phyloP scores from a whole-genome alignment of 139 green algal genomes.

The Yamagishiella unicocca region DNA sequence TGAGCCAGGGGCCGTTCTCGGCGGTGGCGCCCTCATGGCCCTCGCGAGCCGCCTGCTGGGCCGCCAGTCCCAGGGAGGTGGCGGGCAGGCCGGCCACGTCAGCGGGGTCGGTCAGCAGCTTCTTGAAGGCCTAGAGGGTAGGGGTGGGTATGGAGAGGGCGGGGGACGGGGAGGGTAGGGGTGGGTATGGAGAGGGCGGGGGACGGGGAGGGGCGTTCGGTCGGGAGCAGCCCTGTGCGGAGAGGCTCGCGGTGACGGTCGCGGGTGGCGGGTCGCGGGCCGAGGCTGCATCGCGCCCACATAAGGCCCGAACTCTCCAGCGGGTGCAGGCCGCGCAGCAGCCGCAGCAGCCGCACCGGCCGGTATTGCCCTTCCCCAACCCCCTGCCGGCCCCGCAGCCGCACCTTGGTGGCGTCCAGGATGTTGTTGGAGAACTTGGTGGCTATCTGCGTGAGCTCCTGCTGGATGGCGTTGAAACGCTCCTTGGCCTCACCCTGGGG shows the following conservation, averaged over 20 bases:
- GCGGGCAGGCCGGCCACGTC: constrained; percentile 88
- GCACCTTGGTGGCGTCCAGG: constrained; percentile 87
- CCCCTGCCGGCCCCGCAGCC: not conserved
- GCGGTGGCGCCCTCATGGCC: constrained; percentile 85
- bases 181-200: no score
- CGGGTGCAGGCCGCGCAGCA: no score
- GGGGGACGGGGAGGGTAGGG: no score
- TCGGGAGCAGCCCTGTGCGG: no score
- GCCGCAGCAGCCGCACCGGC: no score
- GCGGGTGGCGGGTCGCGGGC: no score
- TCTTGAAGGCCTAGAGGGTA: constrained; percentile 78
- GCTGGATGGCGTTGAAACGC: constrained; percentile 96
- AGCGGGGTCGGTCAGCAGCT: constrained; percentile 83
- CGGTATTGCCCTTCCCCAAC: not conserved
- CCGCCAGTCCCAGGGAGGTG: constrained; percentile 79
- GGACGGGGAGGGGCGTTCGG: no score
- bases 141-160: no score
- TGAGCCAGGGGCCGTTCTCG: constrained; percentile 89
- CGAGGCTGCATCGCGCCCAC: no score
- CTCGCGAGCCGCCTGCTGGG: constrained; percentile 61
- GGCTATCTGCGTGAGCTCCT: constrained; percentile 91
- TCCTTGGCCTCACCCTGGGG: constrained; percentile 81
- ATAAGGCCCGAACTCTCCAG: no score
- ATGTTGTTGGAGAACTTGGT: constrained; percentile 97
- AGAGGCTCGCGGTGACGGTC: no score